Conservation (phyloP, 2,329 filamentous ascomycete species). For the Ceratocystis variospora region DNA sequence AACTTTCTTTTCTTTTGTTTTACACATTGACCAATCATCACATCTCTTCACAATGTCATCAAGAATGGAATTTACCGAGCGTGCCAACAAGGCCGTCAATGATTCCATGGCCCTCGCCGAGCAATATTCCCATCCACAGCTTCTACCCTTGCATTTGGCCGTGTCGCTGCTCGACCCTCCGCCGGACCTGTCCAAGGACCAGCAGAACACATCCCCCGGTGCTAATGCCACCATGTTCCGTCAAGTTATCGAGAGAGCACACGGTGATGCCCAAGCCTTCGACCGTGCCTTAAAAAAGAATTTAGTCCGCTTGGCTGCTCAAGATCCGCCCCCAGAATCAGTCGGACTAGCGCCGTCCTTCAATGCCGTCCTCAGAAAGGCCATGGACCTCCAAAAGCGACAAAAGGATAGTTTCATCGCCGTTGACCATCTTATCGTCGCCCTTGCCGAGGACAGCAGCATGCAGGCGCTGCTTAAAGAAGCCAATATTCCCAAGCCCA, state of each 20-base stretch:
- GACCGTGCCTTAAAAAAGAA: conserved; percentile 83
- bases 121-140: conserved; percentile 81
- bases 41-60: conserved; percentile 44
- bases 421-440: conserved; percentile 83
- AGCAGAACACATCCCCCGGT: conserved; percentile 58
- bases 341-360: conserved; percentile 72
- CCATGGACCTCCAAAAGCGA: conserved; percentile 85
- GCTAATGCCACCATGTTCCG: conserved; percentile 66
- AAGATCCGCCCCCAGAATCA: conserved; percentile 85
- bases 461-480: conserved; percentile 67
- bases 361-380: conserved; percentile 66
- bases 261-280: conserved; percentile 80
- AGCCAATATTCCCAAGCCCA: conserved; percentile 79
- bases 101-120: conserved; percentile 79
- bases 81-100: conserved; percentile 76
- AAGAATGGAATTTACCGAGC: conserved; percentile 84
- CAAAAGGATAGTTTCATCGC: conserved; percentile 94
- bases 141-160: conserved; percentile 79
- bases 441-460: conserved; percentile 62
- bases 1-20: neutral
- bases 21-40: conserved; percentile 4
- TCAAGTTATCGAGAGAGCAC: conserved; percentile 85
- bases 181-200: conserved; percentile 64
- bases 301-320: conserved; percentile 79
- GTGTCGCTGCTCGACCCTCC: conserved; percentile 66